Evolutionary conservation across 805 yeast species (phyloP), one percentile per base, ranked within the genome.

Genomic region (Isabelozyma heimii): DNA sequence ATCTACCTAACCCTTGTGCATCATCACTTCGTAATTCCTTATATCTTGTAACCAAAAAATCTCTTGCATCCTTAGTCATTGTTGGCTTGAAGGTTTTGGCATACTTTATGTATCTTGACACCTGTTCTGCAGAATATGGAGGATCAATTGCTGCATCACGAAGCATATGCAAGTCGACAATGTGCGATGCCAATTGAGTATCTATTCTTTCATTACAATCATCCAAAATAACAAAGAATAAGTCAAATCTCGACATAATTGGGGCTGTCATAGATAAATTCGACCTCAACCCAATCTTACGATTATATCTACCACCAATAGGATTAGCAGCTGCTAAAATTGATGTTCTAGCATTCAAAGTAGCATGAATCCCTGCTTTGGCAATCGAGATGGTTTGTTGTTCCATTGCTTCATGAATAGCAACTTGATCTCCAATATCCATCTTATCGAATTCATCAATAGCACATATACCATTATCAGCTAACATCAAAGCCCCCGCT

Each of bases 251-350:
- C 28, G 98, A 92, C 97, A 94, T 94, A 64, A 94, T 94, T 1
- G 99, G 99, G 0, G 97, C 98, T 13, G 97, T 89, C 97, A 94
- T 90, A 61, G 87, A 85, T 62, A 94, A 77, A 63, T 94, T 94
- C 44, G 95, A 84, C 53, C 96, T 77, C 51, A 94, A 76, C 1
- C 96, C 88, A 44, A 84, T 66, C 62, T 89, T 91, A 48, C 97
- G 80, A 68, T 94, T 92, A 67, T 94, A 94, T 59, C 99, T 77
- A 45, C 99, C 99, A n/a, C 91, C 95, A 49, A 94, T 83, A 17
- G 99, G 99, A 66, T 94, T 94, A 0, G 99, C 99, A n/a, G 99
- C 99, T 0, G 99, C 99, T 54, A 94, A 72, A 52, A 94, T 89
- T 5, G 97, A 91, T 0, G 98, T 82, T 66, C 99, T 82, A 7